Percentiles rank a stretch among this genome's conserved stretches.
Evolutionary conservation across 305 asterid genomes (phyloP).

Genomic region (Fraxinus xanthoxyloides): DNA sequence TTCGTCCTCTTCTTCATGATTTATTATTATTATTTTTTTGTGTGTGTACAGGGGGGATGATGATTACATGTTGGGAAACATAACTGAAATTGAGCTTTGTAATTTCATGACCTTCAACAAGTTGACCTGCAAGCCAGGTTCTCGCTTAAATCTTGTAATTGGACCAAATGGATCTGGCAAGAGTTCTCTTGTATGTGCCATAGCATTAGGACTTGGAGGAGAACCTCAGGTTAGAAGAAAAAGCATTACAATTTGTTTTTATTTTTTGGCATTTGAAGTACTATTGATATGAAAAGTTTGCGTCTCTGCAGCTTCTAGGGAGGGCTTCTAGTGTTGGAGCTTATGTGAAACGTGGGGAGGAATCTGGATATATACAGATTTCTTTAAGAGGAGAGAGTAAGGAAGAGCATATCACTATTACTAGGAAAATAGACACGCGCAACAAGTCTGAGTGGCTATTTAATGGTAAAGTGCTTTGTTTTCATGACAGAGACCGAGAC

Average conservation of each 20-base stretch:
- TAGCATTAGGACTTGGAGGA: conserved; percentile 94
- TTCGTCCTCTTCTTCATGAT: not conserved
- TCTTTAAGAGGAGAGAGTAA: conserved; percentile 64
- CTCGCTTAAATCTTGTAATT: conserved; percentile 89
- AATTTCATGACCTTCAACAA: conserved; percentile 89
- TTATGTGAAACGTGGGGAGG: conserved; percentile 96
- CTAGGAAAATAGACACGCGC: conserved; percentile 62
- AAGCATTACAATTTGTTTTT: conserved; percentile 7
- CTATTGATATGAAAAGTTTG: conserved; percentile 15
- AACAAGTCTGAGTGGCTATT: conserved; percentile 93
- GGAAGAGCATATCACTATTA: conserved; percentile 55
- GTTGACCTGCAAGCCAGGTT: conserved; percentile 67
- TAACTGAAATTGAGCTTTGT: conserved; percentile 66
- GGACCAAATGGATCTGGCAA: conserved; percentile 99
- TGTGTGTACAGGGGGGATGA: conserved; percentile 65
- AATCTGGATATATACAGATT: conserved; percentile 74
- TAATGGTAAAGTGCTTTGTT: conserved; percentile 54
- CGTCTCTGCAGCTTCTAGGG: conserved; percentile 69
- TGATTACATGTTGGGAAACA: conserved; percentile 83
- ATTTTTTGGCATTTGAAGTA: conserved; percentile 14
- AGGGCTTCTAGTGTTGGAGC: conserved; percentile 92
- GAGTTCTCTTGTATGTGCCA: conserved; percentile 97
- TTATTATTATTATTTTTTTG: not conserved
- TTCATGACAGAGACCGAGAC: conserved; percentile 5
- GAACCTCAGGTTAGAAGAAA: conserved; percentile 72